These are phyloP conservation scores for Prunus yedoensis DNA, from an alignment of 331 rosid genomes.

Conservation along the genomic window DNA sequence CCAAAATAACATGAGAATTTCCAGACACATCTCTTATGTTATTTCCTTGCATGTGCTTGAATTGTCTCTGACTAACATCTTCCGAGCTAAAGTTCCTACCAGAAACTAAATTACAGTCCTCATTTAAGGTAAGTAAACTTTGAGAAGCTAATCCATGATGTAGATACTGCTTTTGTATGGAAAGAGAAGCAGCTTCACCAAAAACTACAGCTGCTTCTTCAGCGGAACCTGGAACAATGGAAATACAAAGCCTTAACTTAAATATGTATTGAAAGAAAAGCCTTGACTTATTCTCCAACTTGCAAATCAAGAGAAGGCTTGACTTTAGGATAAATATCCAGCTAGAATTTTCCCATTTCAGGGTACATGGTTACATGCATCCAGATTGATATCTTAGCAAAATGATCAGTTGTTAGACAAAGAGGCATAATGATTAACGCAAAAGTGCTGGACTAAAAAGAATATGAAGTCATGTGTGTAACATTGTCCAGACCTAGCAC, in stretches of 20 bases:
- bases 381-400: background rate
- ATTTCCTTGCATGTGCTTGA: constrained; percentile 63
- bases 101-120: constrained; percentile 56
- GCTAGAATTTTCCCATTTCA: background rate
- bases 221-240: constrained; percentile 69
- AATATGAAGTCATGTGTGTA: constrained; percentile 19
- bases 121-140: constrained; percentile 48
- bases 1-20: constrained; percentile 58
- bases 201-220: constrained; percentile 90
- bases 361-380: too few species aligned
- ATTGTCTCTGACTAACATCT: constrained; percentile 70
- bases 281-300: too few species aligned
- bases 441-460: background rate
- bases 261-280: constrained; percentile 7
- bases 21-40: constrained; percentile 72
- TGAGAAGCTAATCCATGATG: constrained; percentile 48
- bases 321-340: background rate
- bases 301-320: background rate
- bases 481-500: constrained; percentile 67
- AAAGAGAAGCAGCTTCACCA: constrained; percentile 88
- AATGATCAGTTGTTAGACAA: background rate
- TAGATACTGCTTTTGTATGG: constrained; percentile 80
- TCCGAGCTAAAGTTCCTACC: constrained; percentile 52
- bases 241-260: constrained; percentile 19
- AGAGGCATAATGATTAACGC: constrained; percentile 4